Percentiles rank a stretch among this genome's conserved stretches.
Evolutionary conservation across 208 protist species (phyloP).

Genomic region (Endotrypanum monterogeii): DNA sequence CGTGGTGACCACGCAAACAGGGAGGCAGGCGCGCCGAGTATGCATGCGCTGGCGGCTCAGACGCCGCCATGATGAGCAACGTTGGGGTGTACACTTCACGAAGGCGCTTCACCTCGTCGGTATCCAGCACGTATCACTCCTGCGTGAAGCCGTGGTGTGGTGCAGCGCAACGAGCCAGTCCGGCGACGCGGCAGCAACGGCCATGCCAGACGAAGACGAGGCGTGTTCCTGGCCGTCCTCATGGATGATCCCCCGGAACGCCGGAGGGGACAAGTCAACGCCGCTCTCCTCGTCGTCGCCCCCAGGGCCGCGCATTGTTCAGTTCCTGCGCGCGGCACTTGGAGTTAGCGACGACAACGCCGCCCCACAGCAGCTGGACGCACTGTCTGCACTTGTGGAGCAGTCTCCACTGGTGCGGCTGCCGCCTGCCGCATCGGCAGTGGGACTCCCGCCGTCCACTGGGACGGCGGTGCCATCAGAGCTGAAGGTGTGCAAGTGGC

Average conservation of each 20-base stretch:
- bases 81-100: conserved; percentile 74
- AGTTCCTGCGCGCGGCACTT: background rate
- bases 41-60: conserved; percentile 49
- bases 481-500: conserved; percentile 22
- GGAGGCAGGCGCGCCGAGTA: conserved; percentile 4
- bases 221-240: conserved; percentile 21
- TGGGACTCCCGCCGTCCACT: conserved; percentile 10
- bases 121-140: conserved; percentile 44
- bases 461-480: background rate
- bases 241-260: conserved; percentile 27
- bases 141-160: conserved; percentile 22
- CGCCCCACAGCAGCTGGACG: background rate
- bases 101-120: conserved; percentile 49
- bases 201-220: conserved; percentile 4
- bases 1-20: background rate
- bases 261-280: background rate
- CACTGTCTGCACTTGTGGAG: conserved; percentile 6
- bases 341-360: background rate
- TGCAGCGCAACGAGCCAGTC: conserved; percentile 2
- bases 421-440: background rate
- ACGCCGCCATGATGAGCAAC: conserved; percentile 44
- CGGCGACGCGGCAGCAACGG: background rate
- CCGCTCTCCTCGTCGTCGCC: background rate
- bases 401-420: conserved; percentile 13
- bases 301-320: background rate